A percentile compares a stretch with the other conserved stretches of the same genome.
Evolutionary conservation across 257 asterid species (phyloP).

Genomic region (Marsdenia floribunda): DNA sequence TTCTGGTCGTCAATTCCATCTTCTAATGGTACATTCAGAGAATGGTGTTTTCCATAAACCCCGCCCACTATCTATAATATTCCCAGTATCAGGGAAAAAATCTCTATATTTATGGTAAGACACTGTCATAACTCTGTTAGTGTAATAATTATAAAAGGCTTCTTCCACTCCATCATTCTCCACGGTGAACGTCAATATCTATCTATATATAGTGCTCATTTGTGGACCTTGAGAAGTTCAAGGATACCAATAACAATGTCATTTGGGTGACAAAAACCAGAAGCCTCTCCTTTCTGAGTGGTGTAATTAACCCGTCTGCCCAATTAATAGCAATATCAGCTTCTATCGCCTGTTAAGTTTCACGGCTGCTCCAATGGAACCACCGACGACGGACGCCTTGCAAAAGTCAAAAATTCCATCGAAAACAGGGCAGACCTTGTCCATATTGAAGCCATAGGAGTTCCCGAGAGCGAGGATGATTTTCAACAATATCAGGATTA

Average conservation of each 20-base stretch:
- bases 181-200: slow-evolving; percentile 65
- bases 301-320: slow-evolving; percentile 90
- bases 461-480: slow-evolving; percentile 43
- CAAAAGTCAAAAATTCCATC: slow-evolving; percentile 61
- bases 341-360: slow-evolving; percentile 56
- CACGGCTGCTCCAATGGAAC: slow-evolving; percentile 83
- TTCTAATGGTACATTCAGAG: slow-evolving; percentile 54
- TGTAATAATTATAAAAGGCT: slow-evolving; percentile 58
- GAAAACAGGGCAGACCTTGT: slow-evolving; percentile 64
- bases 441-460: slow-evolving; percentile 57
- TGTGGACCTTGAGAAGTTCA: slow-evolving; percentile 67
- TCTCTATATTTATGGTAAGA: slow-evolving; percentile 63
- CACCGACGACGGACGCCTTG: slow-evolving; percentile 76
- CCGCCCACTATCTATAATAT: slow-evolving; percentile 46
- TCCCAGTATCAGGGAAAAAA: slow-evolving; percentile 60
- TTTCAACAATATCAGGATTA: slow-evolving; percentile 44
- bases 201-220: slow-evolving; percentile 58
- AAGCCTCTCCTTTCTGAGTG: slow-evolving; percentile 82
- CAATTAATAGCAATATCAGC: slow-evolving; percentile 89
- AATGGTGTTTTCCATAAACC: slow-evolving; percentile 39
- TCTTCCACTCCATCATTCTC: slow-evolving; percentile 73
- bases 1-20: slow-evolving; percentile 53
- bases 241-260: slow-evolving; percentile 77
- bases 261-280: slow-evolving; percentile 75
- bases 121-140: slow-evolving; percentile 64